Evolutionary conservation across 2,329 filamentous ascomycete species (phyloP).

Genomic region (Colletotrichum godetiae): DNA sequence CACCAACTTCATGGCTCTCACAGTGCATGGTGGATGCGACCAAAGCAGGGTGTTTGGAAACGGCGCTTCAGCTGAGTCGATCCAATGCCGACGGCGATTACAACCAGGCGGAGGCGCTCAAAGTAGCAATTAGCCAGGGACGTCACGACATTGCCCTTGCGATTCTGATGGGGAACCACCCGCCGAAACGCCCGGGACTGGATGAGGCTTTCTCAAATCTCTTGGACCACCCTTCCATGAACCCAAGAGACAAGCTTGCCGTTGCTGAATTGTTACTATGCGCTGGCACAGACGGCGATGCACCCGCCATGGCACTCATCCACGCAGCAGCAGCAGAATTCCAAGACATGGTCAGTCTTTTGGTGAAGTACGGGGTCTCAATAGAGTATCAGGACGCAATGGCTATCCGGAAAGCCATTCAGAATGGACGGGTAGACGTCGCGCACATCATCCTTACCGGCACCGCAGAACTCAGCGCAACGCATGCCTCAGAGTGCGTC

Average conservation of each 20-base stretch:
- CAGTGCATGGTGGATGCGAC: slow-evolving; percentile 64
- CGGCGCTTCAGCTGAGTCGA: slow-evolving; percentile 62
- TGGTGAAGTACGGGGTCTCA: slow-evolving; percentile 65
- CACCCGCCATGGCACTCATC: slow-evolving; percentile 59
- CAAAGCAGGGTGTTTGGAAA: slow-evolving; percentile 60
- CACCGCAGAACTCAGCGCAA: slow-evolving; percentile 54
- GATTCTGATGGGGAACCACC: slow-evolving; percentile 63
- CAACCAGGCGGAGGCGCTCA: slow-evolving; percentile 63
- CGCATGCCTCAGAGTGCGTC: slow-evolving; percentile 62
- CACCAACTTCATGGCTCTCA: slow-evolving; percentile 55
- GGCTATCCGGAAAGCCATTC: slow-evolving; percentile 61
- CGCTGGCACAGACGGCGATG: slow-evolving; percentile 65
- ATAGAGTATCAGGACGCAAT: slow-evolving; percentile 64
- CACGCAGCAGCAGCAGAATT: slow-evolving; percentile 61
- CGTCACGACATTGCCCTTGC: slow-evolving; percentile 66
- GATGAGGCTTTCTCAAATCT: slow-evolving; percentile 63
- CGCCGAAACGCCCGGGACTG: slow-evolving; percentile 60
- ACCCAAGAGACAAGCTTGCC: slow-evolving; percentile 60
- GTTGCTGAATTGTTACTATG: slow-evolving; percentile 68
- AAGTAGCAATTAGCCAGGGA: slow-evolving; percentile 58
- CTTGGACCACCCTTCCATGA: slow-evolving; percentile 57
- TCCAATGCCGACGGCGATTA: slow-evolving; percentile 65
- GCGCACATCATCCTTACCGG: slow-evolving; percentile 59
- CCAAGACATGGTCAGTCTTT: slow-evolving; percentile 64
- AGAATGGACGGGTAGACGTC: slow-evolving; percentile 57